phyloP scores from a whole-genome alignment of 306 rosid genomes.

The Gastrolobium villosum region DNA sequence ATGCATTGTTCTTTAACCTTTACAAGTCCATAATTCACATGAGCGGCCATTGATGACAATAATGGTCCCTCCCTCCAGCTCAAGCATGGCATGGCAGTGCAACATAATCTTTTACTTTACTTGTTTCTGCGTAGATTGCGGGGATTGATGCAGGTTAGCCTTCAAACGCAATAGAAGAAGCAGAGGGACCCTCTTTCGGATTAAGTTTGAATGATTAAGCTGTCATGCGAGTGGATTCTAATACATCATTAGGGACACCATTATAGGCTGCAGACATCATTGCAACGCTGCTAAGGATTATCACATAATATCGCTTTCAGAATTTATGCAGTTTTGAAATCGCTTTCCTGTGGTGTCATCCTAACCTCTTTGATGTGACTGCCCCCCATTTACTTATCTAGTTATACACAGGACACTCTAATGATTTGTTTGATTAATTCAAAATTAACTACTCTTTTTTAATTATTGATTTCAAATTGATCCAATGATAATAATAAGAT shows the following conservation, averaged over 20 bases:
- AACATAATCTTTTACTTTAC: constrained; percentile 9
- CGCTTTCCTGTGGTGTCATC: not conserved
- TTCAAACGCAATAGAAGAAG: not conserved
- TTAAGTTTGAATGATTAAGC: constrained; percentile 9
- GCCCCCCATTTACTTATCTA: not conserved
- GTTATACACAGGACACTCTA: too few relatives aligned
- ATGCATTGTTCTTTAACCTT: constrained; percentile 24
- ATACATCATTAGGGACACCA: constrained; percentile 53
- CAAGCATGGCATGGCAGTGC: constrained; percentile 26
- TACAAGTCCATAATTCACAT: not conserved
- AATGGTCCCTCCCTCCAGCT: constrained; percentile 27
- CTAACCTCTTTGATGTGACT: constrained; percentile 31
- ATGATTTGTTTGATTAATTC: too few relatives aligned
- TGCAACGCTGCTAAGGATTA: constrained; percentile 42
- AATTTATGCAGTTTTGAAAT: not conserved
- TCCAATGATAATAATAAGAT: too few relatives aligned
- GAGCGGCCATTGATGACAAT: constrained; percentile 26
- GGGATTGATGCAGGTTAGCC: constrained; percentile 5
- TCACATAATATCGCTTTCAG: constrained; percentile 12
- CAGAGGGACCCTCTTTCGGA: constrained; percentile 6
- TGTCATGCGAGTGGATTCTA: constrained; percentile 45
- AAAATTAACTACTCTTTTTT: too few relatives aligned
- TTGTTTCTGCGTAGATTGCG: constrained; percentile 56
- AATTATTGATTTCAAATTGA: too few relatives aligned
- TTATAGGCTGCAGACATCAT: constrained; percentile 52